phyloP scores from a whole-genome alignment of 441 rosid species.

The Arabidopsis hybrid region DNA sequence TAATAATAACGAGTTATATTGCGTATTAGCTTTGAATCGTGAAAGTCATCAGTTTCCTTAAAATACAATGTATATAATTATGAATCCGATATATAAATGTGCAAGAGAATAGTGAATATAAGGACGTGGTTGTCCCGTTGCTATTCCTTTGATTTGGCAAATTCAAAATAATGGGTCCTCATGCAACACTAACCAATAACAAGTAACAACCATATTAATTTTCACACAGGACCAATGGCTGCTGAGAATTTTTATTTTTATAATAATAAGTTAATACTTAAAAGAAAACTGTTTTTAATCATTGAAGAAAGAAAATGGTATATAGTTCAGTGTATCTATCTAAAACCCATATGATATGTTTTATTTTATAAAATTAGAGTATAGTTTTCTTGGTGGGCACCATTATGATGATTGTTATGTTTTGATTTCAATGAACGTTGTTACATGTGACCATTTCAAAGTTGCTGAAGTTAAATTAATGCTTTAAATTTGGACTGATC shows the following conservation, averaged over 20 bases:
- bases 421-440: conserved; percentile 35
- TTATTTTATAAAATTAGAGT: conserved; percentile 13
- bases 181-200: conserved; percentile 34
- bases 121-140: background rate
- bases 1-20: too few relatives aligned
- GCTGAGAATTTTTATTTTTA: conserved; percentile 23
- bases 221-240: conserved; percentile 2
- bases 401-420: conserved; percentile 34
- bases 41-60: too few relatives aligned
- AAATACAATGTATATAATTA: background rate
- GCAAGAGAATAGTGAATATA: background rate
- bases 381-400: conserved; percentile 28
- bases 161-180: conserved; percentile 10
- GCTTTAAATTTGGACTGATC: conserved; percentile 14
- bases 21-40: too few relatives aligned
- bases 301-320: conserved; percentile 10
- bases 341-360: conserved; percentile 38
- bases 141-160: conserved; percentile 29
- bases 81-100: background rate
- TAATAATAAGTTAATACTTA: background rate
- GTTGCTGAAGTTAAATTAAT: conserved; percentile 22
- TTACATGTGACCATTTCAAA: conserved; percentile 42
- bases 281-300: conserved; percentile 14
- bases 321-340: conserved; percentile 37
- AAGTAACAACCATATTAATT: conserved; percentile 33